A percentile compares a stretch with the other conserved stretches of the same genome.
Evolutionary conservation across 345 rosid genomes (phyloP).

Genomic region (Murraya koenigii): DNA sequence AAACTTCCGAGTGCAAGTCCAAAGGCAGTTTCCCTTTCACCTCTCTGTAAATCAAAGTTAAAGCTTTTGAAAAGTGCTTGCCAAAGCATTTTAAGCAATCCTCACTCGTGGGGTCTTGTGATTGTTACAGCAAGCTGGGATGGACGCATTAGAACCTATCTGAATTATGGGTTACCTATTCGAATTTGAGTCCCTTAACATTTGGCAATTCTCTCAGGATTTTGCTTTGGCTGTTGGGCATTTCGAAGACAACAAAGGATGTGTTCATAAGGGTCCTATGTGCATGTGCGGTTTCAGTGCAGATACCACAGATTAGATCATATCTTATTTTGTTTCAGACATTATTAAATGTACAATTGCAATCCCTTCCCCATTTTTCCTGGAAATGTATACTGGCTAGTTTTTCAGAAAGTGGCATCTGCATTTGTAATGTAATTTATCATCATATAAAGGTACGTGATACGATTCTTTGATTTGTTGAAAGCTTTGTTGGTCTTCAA

Average conservation of each 20-base stretch:
- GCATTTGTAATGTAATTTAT: not conserved
- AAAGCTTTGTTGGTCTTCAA: no score
- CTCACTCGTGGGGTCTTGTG: constrained; percentile 67
- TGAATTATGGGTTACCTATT: constrained; percentile 70
- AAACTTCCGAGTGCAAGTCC: constrained; percentile 47
- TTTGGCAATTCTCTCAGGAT: not conserved
- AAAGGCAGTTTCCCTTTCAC: constrained; percentile 20
- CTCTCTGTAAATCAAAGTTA: constrained; percentile 45
- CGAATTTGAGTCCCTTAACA: constrained; percentile 26
- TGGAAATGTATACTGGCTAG: not conserved
- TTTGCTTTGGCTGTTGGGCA: not conserved
- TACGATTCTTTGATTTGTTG: constrained; percentile 24
- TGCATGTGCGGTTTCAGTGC: not conserved
- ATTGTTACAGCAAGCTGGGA: constrained; percentile 76
- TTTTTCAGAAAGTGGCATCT: not conserved
- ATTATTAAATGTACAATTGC: not conserved
- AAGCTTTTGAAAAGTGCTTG: constrained; percentile 63
- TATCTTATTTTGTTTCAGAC: not conserved
- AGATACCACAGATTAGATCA: not conserved
- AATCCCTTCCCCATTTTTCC: not conserved
- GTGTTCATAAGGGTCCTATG: not conserved
- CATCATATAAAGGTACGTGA: not conserved
- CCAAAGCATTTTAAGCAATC: constrained; percentile 43
- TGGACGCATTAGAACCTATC: constrained; percentile 66
- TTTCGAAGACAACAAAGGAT: not conserved